Conservation (phyloP, 352 stramenopile species). For the Stephanocyclus meneghinianus region DNA sequence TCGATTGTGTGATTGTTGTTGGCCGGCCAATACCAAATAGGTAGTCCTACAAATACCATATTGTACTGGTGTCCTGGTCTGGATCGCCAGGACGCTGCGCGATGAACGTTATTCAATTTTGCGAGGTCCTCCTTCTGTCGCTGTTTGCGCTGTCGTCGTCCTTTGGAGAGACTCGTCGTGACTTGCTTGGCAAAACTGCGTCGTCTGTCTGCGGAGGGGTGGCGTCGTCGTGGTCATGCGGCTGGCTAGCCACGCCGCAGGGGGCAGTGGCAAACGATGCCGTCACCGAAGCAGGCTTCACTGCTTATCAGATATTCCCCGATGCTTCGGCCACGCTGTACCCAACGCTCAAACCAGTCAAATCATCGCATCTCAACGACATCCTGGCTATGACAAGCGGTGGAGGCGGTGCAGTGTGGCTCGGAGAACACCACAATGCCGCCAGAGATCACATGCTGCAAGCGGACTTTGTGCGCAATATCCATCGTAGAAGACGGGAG, state of each 20-base stretch:
- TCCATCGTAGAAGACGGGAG: constrained; percentile 35
- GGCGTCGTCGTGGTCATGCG: not conserved
- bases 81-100: no score
- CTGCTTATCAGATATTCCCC: constrained; percentile 47
- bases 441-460: constrained; percentile 66
- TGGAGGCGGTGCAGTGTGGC: constrained; percentile 50
- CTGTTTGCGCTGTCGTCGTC: not conserved
- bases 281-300: not conserved
- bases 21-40: no score
- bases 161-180: not conserved
- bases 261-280: not conserved
- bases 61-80: no score
- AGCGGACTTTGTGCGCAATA: constrained; percentile 51
- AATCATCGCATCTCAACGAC: constrained; percentile 15
- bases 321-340: constrained; percentile 39
- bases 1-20: no score
- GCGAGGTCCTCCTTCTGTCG: not conserved
- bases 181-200: not conserved
- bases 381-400: constrained; percentile 17
- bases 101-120: not conserved
- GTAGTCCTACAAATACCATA: no score
- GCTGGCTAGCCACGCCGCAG: not conserved
- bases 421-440: constrained; percentile 81
- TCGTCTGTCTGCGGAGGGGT: not conserved
- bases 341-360: constrained; percentile 36